These are phyloP conservation scores for Pseudopyrenochaeta lycopersici DNA, from an alignment of 2,329 filamentous ascomycete species.

Conservation along the genomic window DNA sequence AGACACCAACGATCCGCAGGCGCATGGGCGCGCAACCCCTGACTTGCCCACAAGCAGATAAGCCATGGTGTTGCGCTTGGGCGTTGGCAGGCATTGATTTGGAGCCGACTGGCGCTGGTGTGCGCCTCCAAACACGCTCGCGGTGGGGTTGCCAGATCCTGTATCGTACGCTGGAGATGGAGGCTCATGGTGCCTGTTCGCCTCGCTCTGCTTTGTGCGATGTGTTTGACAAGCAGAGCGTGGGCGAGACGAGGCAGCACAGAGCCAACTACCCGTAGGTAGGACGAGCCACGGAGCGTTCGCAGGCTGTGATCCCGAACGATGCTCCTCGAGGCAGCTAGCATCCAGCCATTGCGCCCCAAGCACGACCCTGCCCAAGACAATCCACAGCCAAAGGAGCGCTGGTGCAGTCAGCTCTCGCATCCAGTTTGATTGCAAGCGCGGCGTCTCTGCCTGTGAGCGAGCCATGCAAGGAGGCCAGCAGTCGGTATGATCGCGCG, in stretches of 20 bases:
- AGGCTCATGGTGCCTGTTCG: neutral
- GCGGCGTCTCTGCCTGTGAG: neutral
- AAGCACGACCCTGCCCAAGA: constrained; percentile 16
- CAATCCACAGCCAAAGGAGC: constrained; percentile 6
- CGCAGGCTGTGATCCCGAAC: neutral
- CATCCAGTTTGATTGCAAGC: constrained; percentile 11
- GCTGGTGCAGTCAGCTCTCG: constrained; percentile 10
- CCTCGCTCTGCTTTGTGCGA: neutral
- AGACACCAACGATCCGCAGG: constrained; percentile 26
- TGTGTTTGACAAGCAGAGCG: neutral
- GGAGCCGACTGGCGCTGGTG: constrained; percentile 6
- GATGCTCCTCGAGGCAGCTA: constrained; percentile 10
- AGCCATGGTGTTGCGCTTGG: constrained; percentile 7
- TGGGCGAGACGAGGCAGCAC: neutral
- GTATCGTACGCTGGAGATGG: neutral
- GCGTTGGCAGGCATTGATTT: constrained; percentile 9
- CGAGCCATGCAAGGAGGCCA: constrained; percentile 7
- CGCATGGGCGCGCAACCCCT: constrained; percentile 26
- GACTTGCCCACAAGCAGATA: constrained; percentile 29
- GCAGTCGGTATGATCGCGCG: neutral
- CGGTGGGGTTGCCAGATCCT: neutral
- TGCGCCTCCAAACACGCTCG: neutral
- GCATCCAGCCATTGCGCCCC: constrained; percentile 19
- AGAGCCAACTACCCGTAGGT: neutral
- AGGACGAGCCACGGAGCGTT: neutral